Evolutionary conservation across 257 asterid species (phyloP).

Genomic region (Solanum clarkiae): DNA sequence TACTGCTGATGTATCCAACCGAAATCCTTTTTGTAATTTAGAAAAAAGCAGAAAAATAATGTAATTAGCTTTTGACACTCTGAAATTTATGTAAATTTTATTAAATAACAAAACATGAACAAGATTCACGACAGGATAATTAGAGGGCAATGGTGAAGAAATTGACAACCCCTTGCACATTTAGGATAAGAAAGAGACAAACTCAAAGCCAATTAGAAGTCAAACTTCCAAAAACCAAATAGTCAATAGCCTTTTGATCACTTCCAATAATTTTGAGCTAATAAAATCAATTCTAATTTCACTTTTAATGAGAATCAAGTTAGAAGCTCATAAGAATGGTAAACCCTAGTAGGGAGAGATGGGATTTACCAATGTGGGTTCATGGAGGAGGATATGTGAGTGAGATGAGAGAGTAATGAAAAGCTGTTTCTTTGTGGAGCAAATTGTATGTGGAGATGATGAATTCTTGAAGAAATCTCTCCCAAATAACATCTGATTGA

Average conservation of each 20-base stretch:
- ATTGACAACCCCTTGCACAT: background rate
- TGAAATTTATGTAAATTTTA: too few relatives aligned
- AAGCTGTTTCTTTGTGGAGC: slow-evolving; percentile 19
- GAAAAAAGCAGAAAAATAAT: too few relatives aligned
- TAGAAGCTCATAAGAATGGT: background rate
- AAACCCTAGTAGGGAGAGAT: background rate
- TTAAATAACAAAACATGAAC: background rate
- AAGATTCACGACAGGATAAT: background rate
- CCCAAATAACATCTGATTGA: background rate
- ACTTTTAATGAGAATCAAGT: too few relatives aligned
- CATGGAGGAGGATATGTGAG: slow-evolving; percentile 20
- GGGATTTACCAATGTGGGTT: slow-evolving; percentile 17
- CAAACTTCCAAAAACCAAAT: background rate
- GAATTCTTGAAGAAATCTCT: slow-evolving; percentile 7
- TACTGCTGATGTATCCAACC: too few relatives aligned
- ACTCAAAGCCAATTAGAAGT: too few relatives aligned
- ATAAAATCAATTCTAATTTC: too few relatives aligned
- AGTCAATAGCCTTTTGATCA: background rate
- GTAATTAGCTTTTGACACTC: too few relatives aligned
- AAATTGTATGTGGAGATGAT: slow-evolving; percentile 15
- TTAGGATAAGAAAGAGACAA: background rate
- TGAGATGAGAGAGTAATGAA: slow-evolving; percentile 12
- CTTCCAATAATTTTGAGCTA: background rate
- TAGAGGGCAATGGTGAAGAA: background rate
- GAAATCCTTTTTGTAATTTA: too few relatives aligned